Base-by-base conservation (phyloP, 495 filamentous ascomycete species). In the Daldinia childiae region DNA sequence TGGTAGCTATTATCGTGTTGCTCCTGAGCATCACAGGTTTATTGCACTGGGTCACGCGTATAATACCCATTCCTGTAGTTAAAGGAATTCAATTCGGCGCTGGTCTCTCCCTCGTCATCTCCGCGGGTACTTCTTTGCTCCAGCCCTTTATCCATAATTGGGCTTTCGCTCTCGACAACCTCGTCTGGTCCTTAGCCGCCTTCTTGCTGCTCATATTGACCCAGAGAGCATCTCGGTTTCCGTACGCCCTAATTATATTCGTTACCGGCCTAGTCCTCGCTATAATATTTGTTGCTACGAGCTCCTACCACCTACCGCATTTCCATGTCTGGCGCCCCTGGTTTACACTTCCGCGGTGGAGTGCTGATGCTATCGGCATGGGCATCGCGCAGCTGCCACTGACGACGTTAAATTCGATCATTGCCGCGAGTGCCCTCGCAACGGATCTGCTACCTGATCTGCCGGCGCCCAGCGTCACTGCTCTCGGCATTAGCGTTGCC, bases 51-150 rank as follows among this genome's bases (percentile, higher is more conserved):
- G 88, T 92, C 62, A 86, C 89, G 7, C 76, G 82, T n/a, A 82
- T 87, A 7, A 91, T 97, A 26, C 95, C 95, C 1, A 86, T 92
- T 17, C 92, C 93, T 4, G 89, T 98, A 4, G 87, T 98, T 61
- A 97, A 95, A 76, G 95, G 95, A 11, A 97, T 98, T 73, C 95
- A 98, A 79, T 88, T 97, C 52, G 95, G 94, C 26, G 94, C 95
- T 3, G 95, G 93, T 0, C 80, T 98, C 26, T 90, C 88, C 12
- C 85, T 98, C 12, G 83, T 92, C 48, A 87, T 95, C 58, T 90
- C 91, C 24, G 90, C 92, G 7, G 90, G 90, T n/a, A 76, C 81
- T 3, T 83, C 84, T 61, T 80, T 93, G 38, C 84, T 93, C 8
- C 78, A 82, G 17, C 84, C 87, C 4, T 82, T 92, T 11, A 51